These are phyloP conservation scores for Stipa capillata DNA, from an alignment of 176 grass and related monocot species.

Conservation along the genomic window DNA sequence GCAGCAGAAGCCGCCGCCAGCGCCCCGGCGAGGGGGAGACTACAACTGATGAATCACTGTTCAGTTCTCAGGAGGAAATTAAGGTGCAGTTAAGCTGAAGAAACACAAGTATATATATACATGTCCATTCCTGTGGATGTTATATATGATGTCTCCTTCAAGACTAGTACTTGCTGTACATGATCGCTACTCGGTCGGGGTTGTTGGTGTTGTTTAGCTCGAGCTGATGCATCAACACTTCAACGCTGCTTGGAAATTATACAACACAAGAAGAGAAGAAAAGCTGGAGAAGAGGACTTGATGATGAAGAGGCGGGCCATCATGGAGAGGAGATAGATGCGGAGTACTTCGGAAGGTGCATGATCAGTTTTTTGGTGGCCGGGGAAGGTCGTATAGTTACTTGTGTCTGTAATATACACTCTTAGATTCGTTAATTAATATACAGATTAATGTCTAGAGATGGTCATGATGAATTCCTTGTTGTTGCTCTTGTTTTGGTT, in stretches of 20 bases:
- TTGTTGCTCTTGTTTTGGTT: neutral
- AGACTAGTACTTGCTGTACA: too few species aligned
- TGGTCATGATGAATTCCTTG: neutral
- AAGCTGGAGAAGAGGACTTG: neutral
- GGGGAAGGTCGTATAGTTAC: neutral
- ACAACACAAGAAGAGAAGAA: too few species aligned
- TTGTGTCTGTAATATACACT: neutral
- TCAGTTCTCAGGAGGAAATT: neutral
- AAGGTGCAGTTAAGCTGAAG: neutral
- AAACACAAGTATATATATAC: neutral
- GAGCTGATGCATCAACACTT: too few species aligned
- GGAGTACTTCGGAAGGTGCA: neutral
- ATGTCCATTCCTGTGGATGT: too few species aligned
- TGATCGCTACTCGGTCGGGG: too few species aligned
- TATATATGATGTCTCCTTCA: too few species aligned
- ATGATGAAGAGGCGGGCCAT: too few species aligned
- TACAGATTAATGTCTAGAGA: neutral
- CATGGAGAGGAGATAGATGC: too few species aligned
- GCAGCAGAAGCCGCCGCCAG: conserved; percentile 1
- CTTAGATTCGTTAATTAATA: neutral
- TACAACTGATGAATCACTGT: neutral
- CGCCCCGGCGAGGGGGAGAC: neutral
- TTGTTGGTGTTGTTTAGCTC: too few species aligned
- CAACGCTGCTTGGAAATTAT: too few species aligned
- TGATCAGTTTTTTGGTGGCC: conserved; percentile 10